A percentile compares a stretch with the other conserved stretches of the same genome.
Evolutionary conservation across 108 stramenopile genomes (phyloP).

Genomic region (Discostella stelligeroides): DNA sequence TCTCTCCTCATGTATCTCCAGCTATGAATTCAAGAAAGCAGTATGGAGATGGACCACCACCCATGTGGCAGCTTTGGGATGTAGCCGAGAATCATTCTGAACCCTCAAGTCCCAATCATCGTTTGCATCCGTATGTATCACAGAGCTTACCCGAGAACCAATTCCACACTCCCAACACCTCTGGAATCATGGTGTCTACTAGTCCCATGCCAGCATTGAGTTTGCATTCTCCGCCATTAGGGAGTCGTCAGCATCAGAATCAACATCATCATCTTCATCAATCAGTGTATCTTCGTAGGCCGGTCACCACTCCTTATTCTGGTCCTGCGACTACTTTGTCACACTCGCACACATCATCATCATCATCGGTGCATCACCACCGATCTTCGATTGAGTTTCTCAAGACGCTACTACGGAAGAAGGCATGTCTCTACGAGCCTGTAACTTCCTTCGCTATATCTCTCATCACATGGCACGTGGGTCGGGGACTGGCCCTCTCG

Average conservation of each 20-base stretch:
- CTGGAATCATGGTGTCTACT: background rate
- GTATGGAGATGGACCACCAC: conserved; percentile 7
- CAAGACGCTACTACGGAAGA: conserved; percentile 88
- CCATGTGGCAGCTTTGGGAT: conserved; percentile 42
- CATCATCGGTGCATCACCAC: conserved; percentile 23
- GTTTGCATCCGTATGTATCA: conserved; percentile 5
- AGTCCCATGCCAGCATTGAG: background rate
- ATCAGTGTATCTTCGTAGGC: conserved; percentile 7
- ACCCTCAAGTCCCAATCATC: conserved; percentile 16
- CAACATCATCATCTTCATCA: conserved; percentile 3
- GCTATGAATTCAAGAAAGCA: conserved; percentile 19
- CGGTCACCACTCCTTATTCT: conserved; percentile 16
- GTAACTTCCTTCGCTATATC: conserved; percentile 84
- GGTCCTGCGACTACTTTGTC: conserved; percentile 6
- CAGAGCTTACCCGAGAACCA: conserved; percentile 21
- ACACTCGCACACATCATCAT: conserved; percentile 21
- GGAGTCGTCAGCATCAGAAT: background rate
- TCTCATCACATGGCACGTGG: conserved; percentile 87
- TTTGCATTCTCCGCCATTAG: conserved; percentile 8
- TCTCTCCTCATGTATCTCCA: conserved; percentile 45
- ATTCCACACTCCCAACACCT: background rate
- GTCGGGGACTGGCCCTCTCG: conserved; percentile 71
- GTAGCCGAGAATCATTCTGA: conserved; percentile 33
- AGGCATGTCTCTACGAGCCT: conserved; percentile 89
- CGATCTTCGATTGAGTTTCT: conserved; percentile 79